Evolutionary conservation across 2,329 filamentous ascomycete species (phyloP).

Genomic region (Balansia obtecta): DNA sequence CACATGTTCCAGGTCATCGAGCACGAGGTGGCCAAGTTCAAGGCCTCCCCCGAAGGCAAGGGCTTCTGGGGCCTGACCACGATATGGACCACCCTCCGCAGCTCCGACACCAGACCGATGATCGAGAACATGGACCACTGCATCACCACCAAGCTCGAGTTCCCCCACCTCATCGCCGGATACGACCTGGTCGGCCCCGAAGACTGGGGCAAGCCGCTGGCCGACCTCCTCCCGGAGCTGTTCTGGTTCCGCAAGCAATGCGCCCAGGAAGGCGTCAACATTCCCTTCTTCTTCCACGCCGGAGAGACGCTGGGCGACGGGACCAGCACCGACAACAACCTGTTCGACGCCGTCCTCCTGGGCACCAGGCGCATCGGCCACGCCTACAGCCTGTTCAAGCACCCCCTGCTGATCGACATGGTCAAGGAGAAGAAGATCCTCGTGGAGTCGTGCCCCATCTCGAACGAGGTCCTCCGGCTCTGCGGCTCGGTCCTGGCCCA

Average conservation of each 20-base stretch:
- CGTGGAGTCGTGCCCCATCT: constrained; percentile 82
- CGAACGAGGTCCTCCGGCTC: constrained; percentile 75
- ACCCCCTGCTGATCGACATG: constrained; percentile 78
- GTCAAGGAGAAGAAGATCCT: constrained; percentile 81
- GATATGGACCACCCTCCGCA: constrained; percentile 72
- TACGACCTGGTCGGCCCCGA: constrained; percentile 89
- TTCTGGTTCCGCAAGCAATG: constrained; percentile 93
- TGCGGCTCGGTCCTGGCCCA: constrained; percentile 66
- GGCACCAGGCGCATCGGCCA: constrained; percentile 85
- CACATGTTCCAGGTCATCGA: constrained; percentile 61
- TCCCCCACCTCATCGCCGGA: constrained; percentile 69
- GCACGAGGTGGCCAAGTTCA: constrained; percentile 70
- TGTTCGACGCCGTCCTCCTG: constrained; percentile 80
- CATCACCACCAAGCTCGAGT: constrained; percentile 67
- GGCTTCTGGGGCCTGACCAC: constrained; percentile 75
- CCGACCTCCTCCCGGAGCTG: constrained; percentile 67
- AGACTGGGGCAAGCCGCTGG: constrained; percentile 62
- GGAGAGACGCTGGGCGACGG: constrained; percentile 74
- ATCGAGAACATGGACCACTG: constrained; percentile 79
- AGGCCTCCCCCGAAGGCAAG: constrained; percentile 54
- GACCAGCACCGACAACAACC: constrained; percentile 61
- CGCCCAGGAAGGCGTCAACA: constrained; percentile 59
- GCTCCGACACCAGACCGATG: constrained; percentile 49
- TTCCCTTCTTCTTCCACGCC: constrained; percentile 94
- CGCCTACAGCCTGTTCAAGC: constrained; percentile 79